A percentile compares a stretch with the other conserved stretches of the same genome.
These are phyloP conservation scores for Cucumis melo DNA, from an alignment of 306 rosid species.

Conservation along the genomic window DNA sequence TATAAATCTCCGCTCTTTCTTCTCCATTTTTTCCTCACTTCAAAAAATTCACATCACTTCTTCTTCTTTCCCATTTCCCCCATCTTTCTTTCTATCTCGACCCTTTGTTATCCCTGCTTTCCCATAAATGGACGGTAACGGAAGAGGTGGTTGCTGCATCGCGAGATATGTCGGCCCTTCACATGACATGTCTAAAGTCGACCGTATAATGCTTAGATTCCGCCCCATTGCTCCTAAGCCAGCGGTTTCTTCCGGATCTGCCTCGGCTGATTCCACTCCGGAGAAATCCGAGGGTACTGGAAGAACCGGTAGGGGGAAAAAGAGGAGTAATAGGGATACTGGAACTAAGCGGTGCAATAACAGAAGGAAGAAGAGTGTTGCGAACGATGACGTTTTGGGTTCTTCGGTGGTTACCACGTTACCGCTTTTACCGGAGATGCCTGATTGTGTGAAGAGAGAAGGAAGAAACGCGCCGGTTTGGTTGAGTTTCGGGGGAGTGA, in stretches of 20 bases:
- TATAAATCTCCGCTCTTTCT: neutral
- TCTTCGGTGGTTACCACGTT: slow-evolving; percentile 29
- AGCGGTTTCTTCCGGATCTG: slow-evolving; percentile 17
- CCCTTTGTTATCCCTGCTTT: neutral
- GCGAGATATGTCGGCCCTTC: neutral
- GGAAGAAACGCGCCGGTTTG: slow-evolving; percentile 14
- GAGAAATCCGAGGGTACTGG: slow-evolving; percentile 15
- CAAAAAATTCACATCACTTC: neutral
- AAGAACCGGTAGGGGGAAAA: slow-evolving; percentile 16
- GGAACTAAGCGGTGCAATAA: slow-evolving; percentile 24
- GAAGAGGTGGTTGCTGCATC: slow-evolving; percentile 11
- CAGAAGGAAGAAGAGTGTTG: slow-evolving; percentile 25
- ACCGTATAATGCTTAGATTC: slow-evolving; percentile 62
- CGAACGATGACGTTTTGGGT: neutral
- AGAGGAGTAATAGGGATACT: slow-evolving; percentile 23
- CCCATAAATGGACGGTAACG: neutral
- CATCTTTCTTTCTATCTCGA: neutral
- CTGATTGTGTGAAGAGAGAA: slow-evolving; percentile 30
- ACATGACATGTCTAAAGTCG: slow-evolving; percentile 5
- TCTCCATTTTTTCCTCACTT: no score
- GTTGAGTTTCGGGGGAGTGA: slow-evolving; percentile 22
- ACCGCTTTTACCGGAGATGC: slow-evolving; percentile 59
- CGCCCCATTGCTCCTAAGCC: slow-evolving; percentile 94
- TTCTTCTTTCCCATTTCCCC: neutral
- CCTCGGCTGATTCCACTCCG: slow-evolving; percentile 24